Percentiles rank a stretch among this genome's conserved stretches.
phyloP scores from a whole-genome alignment of 352 stramenopile genomes.

The Phytophthora boehmeriae region DNA sequence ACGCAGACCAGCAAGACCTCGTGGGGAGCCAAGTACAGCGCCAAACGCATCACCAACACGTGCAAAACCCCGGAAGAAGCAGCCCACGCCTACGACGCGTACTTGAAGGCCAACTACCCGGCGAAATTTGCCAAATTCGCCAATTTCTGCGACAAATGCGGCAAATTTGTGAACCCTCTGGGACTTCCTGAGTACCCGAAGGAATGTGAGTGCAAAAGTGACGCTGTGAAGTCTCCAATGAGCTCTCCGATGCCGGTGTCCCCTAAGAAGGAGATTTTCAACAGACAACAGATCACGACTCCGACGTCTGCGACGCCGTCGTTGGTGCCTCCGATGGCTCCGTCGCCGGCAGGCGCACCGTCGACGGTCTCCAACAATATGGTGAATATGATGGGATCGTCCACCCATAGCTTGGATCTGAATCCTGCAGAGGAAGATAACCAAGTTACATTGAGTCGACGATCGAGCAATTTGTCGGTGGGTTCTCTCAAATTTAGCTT shows the following conservation, averaged over 20 bases:
- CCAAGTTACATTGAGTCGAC: constrained; percentile 34
- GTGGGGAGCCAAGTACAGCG: constrained; percentile 89
- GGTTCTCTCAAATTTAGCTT: constrained; percentile 79
- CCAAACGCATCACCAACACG: constrained; percentile 89
- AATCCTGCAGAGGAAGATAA: constrained; percentile 47
- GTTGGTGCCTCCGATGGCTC: constrained; percentile 35
- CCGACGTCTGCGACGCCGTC: constrained; percentile 31
- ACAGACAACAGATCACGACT: constrained; percentile 38
- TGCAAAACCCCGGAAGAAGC: constrained; percentile 89
- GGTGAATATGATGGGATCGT: constrained; percentile 31
- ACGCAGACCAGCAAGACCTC: constrained; percentile 88
- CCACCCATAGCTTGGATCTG: constrained; percentile 37
- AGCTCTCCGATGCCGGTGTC: constrained; percentile 21
- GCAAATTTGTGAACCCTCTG: constrained; percentile 83
- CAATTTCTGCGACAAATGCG: constrained; percentile 87
- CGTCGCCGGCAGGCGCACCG: constrained; percentile 32
- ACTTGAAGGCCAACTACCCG: constrained; percentile 81
- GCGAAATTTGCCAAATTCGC: constrained; percentile 88
- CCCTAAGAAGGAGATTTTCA: constrained; percentile 49
- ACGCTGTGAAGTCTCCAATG: constrained; percentile 24
- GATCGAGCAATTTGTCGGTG: constrained; percentile 71
- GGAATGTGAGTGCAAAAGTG: constrained; percentile 67
- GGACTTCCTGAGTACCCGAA: constrained; percentile 74
- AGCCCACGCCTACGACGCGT: constrained; percentile 81
- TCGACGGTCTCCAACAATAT: constrained; percentile 12